Conservation (phyloP, 169 alveolate species). For the Plasmodium malariae region DNA sequence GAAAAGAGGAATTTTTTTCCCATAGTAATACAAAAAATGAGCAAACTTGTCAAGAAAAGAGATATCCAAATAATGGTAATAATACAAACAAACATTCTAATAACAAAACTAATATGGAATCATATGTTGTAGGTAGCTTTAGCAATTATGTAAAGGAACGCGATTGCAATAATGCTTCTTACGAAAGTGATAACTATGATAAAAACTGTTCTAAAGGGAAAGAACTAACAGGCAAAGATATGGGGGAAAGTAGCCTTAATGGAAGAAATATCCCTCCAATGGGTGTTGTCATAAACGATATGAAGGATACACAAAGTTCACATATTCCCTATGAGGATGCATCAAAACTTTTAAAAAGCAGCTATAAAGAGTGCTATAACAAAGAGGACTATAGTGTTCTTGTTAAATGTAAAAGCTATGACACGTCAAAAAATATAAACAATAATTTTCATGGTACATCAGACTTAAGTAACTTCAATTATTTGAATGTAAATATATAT, state of each 20-base stretch:
- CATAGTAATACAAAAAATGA: conserved; percentile 21
- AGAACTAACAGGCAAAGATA: neutral
- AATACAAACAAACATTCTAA: neutral
- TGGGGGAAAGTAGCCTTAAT: neutral
- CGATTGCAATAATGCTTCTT: neutral
- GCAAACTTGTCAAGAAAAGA: conserved; percentile 25
- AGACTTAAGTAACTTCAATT: conserved; percentile 39
- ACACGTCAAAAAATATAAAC: conserved; percentile 30
- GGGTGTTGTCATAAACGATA: neutral
- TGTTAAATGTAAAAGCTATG: conserved; percentile 55
- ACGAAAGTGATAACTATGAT: too few relatives aligned
- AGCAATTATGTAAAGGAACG: neutral
- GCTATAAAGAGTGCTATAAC: neutral
- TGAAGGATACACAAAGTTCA: neutral
- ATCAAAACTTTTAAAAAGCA: neutral
- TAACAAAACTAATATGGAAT: conserved; percentile 22
- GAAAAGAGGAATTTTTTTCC: neutral
- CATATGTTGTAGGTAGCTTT: conserved; percentile 24
- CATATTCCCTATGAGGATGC: too few relatives aligned
- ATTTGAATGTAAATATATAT: conserved; percentile 30
- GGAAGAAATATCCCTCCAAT: neutral
- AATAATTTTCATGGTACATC: conserved; percentile 58
- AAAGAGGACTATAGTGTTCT: conserved; percentile 14
- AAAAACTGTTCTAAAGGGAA: too few relatives aligned
- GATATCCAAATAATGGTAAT: neutral